phyloP scores from a whole-genome alignment of 768 basidiomycete genomes.

The Clavaria fumosa region DNA sequence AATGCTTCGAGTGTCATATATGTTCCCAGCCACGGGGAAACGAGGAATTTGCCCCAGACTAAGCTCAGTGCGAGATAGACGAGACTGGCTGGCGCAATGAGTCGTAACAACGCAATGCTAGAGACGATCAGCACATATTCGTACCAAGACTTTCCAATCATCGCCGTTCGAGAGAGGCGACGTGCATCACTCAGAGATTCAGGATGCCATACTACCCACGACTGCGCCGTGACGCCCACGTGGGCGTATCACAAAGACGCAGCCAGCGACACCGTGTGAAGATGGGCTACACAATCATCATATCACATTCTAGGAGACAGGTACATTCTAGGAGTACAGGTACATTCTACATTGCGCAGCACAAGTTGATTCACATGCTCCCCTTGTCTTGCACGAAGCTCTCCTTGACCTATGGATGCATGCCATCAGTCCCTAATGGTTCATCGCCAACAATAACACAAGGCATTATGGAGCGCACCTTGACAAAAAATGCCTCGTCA shows the following conservation, averaged over 20 bases:
- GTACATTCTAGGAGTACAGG: too few species aligned
- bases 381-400: too few species aligned
- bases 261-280: too few species aligned
- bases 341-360: too few species aligned
- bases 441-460: too few species aligned
- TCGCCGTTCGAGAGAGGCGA: conserved; percentile 9
- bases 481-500: conserved; percentile 46
- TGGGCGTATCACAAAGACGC: too few species aligned
- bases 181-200: not conserved
- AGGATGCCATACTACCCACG: not conserved
- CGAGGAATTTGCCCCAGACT: conserved; percentile 15
- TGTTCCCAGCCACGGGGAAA: conserved; percentile 16
- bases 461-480: too few species aligned
- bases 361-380: too few species aligned
- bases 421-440: too few species aligned
- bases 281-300: too few species aligned
- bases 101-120: conserved; percentile 29
- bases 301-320: too few species aligned
- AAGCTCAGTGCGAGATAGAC: conserved; percentile 19
- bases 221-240: not conserved
- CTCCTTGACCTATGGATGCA: too few species aligned
- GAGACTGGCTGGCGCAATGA: conserved; percentile 35
- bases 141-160: conserved; percentile 31
- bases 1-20: conserved; percentile 28
- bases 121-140: conserved; percentile 41